phyloP scores from a whole-genome alignment of 306 rosid species.

The Lablab purpureus region DNA sequence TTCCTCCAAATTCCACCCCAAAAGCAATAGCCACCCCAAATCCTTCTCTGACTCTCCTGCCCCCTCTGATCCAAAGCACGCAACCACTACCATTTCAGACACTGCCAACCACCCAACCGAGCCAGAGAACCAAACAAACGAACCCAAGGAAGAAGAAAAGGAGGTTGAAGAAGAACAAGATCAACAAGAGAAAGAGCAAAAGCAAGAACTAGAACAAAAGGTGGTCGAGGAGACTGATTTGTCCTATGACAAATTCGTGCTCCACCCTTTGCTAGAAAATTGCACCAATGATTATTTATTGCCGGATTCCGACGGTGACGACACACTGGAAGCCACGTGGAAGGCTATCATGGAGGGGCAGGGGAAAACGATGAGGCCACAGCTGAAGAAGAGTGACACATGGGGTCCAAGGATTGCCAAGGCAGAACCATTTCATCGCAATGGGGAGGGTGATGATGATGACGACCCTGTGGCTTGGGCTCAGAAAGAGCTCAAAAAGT shows the following conservation, averaged over 20 bases:
- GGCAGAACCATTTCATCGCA: conserved; percentile 46
- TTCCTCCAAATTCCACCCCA: conserved; percentile 59
- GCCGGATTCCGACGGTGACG: conserved; percentile 43
- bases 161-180: conserved; percentile 33
- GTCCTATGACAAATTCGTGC: conserved; percentile 21
- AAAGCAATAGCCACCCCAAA: conserved; percentile 26
- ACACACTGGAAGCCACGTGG: conserved; percentile 60
- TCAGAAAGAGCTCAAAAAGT: conserved; percentile 64
- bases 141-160: conserved; percentile 40
- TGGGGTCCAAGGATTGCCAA: conserved; percentile 56
- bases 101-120: conserved; percentile 22
- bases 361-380: conserved; percentile 44
- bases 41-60: conserved; percentile 27
- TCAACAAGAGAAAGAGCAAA: conserved; percentile 10
- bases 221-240: conserved; percentile 38
- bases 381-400: conserved; percentile 58
- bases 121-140: conserved; percentile 38
- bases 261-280: conserved; percentile 46
- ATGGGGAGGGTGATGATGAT: conserved; percentile 41
- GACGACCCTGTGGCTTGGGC: conserved; percentile 75
- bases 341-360: conserved; percentile 56
- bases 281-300: conserved; percentile 31
- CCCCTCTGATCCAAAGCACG: conserved; percentile 37
- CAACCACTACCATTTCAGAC: conserved; percentile 5
- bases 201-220: conserved; percentile 20